A percentile compares a stretch with the other conserved stretches of the same genome.
These are phyloP conservation scores for Trametes elegans DNA, from an alignment of 768 basidiomycete species.

Conservation along the genomic window DNA sequence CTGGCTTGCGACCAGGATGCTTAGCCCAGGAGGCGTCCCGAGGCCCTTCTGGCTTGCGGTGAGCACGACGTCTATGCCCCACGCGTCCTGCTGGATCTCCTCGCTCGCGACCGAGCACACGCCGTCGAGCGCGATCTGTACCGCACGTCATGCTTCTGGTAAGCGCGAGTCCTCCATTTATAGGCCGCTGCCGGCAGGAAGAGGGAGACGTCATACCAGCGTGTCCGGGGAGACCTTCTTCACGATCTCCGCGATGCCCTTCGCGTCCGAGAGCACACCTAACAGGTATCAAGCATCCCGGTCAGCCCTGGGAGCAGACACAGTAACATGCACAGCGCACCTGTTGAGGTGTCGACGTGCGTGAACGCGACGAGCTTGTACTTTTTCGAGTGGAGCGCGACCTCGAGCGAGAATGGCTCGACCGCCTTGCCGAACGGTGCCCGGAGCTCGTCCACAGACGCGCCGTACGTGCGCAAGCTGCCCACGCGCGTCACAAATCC, in stretches of 20 bases:
- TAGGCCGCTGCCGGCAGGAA: no score
- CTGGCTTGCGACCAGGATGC: slow-evolving; percentile 79
- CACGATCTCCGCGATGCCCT: slow-evolving; percentile 71
- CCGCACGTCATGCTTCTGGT: background rate
- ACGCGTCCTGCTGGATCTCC: slow-evolving; percentile 91
- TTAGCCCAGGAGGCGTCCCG: slow-evolving; percentile 89
- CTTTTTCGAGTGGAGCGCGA: slow-evolving; percentile 70
- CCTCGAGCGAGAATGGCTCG: slow-evolving; percentile 53
- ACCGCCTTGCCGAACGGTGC: slow-evolving; percentile 83
- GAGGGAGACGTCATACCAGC: slow-evolving; percentile 46
- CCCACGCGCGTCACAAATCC: background rate
- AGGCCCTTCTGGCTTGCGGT: slow-evolving; percentile 92
- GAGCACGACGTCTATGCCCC: slow-evolving; percentile 88
- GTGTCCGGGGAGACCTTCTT: slow-evolving; percentile 80
- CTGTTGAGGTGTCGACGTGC: slow-evolving; percentile 92
- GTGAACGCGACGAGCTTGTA: slow-evolving; percentile 93
- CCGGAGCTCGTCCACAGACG: slow-evolving; percentile 78
- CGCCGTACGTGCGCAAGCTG: slow-evolving; percentile 86
- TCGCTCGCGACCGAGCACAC: slow-evolving; percentile 97
- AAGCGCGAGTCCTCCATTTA: background rate
- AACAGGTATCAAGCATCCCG: background rate
- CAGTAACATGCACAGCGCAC: slow-evolving; percentile 26
- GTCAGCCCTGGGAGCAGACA: no score
- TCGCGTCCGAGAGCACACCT: slow-evolving; percentile 85
- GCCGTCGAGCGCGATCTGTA: slow-evolving; percentile 78